Percentiles rank a stretch among this genome's conserved stretches.
Conservation (phyloP, 495 filamentous ascomycete species). For the Aspergillus steynii region DNA sequence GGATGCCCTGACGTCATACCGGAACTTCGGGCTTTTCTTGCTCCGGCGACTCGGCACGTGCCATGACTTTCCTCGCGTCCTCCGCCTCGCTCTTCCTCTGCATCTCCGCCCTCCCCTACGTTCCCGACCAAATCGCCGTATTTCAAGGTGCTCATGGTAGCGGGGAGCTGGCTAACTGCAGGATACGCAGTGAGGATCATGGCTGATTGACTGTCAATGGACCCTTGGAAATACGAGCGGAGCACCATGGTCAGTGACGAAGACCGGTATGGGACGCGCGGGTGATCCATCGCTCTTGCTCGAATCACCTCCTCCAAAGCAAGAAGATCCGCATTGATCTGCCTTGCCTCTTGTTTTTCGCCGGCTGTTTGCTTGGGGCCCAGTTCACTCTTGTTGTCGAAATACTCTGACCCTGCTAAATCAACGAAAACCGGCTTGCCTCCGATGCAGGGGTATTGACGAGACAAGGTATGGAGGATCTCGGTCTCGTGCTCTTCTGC, state of each 20-base stretch:
- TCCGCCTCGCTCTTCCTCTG: too few relatives aligned
- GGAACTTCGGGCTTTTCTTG: too few relatives aligned
- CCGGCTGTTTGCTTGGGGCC: constrained; percentile 20
- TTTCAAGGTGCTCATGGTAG: too few relatives aligned
- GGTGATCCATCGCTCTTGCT: background rate
- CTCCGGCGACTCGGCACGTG: too few relatives aligned
- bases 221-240: too few relatives aligned
- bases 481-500: constrained; percentile 18
- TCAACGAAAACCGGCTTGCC: constrained; percentile 31
- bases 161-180: too few relatives aligned
- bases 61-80: too few relatives aligned
- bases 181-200: too few relatives aligned
- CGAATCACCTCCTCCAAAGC: constrained; percentile 1
- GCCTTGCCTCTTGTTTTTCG: constrained; percentile 24
- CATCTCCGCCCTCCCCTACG: too few relatives aligned
- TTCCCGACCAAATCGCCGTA: too few relatives aligned
- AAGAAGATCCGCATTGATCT: constrained; percentile 8
- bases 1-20: too few relatives aligned
- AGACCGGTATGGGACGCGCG: background rate
- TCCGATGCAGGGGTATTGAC: constrained; percentile 12
- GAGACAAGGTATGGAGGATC: constrained; percentile 13
- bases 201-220: too few relatives aligned
- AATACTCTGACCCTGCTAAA: constrained; percentile 27
- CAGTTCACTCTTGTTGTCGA: constrained; percentile 11
- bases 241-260: background rate